Base-by-base conservation (phyloP, 768 basidiomycete genomes). In the Tricholoma saponaceum region DNA sequence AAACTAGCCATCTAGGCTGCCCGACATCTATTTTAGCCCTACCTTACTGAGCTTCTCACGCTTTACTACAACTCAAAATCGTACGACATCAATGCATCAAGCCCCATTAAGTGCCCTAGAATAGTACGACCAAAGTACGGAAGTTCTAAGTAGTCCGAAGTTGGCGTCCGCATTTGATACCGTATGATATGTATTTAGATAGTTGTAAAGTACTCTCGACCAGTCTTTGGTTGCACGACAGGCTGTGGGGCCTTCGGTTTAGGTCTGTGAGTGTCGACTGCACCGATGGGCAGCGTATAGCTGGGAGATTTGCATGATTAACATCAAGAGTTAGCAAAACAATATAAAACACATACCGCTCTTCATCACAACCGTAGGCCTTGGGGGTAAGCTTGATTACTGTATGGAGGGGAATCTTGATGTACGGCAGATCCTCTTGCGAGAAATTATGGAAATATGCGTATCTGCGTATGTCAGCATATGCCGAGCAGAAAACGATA, bases 341-440 rank as follows among this genome's bases (percentile, higher is more conserved):
- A 35, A n/a, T 33, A 53, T 52, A 51, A 47, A 41, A n/a, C n/a
- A 56, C 76, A 49, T 56, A 88, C 90, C 95, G 81, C 70, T 95
- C 95, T 70, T 99, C 97, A 69, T 98, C 95, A 76, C 96, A 98
- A 37, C 97, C 97, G 70, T 98, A 99, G 1, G 97, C 97, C 68
- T 92, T 95, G 9, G 97, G 97, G 0, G 96, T 98, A 47, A 99
- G 81, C 74, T 98, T 98, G 72, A 99, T 97, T 35, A 99, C 89
- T 0, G 96, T 99, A 69, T 99, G 97, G 56, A 96, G 72, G 1
- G 95, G 95, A 47, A 98, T 95, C 76, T 95, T 96, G 79, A 98
- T 92, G 70, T 99, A 99, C 0, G 97, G 97, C 32, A 99, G 79
- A 67, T 98, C 95, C 22, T 82, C 91, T 71, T 97, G 97, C 0